Conservation (phyloP, 192 early-diverging fungal genomes). For the Coemansia reversa region DNA sequence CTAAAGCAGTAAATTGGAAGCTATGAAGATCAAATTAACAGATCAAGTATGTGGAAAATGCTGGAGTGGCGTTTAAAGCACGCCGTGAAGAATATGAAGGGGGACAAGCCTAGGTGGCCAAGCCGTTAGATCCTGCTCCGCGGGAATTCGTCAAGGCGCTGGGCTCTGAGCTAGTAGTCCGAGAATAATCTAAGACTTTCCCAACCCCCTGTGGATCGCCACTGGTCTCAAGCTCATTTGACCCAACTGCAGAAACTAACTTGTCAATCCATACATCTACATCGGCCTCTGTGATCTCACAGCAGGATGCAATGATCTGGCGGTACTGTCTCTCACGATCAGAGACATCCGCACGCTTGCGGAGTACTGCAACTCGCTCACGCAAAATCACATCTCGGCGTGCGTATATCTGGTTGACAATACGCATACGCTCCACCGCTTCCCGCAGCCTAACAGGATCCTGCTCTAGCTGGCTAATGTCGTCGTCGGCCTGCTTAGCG, state of each 20-base stretch:
- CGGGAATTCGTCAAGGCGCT: background rate
- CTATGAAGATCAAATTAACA: background rate
- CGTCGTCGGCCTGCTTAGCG: conserved; percentile 12
- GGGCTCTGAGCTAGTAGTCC: background rate
- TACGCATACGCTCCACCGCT: conserved; percentile 37
- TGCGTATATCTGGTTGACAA: conserved; percentile 49
- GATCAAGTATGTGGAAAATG: conserved; percentile 1
- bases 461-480: conserved; percentile 17
- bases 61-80: background rate
- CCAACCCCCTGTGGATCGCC: background rate
- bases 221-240: conserved; percentile 19
- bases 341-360: conserved; percentile 52
- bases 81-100: background rate
- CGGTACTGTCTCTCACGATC: conserved; percentile 78
- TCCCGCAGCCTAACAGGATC: conserved; percentile 36
- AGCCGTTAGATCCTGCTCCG: background rate
- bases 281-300: conserved; percentile 71
- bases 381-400: conserved; percentile 52
- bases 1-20: background rate
- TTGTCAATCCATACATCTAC: conserved; percentile 77
- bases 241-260: conserved; percentile 75
- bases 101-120: background rate
- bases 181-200: background rate
- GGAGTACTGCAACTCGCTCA: conserved; percentile 59
- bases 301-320: conserved; percentile 82